Evolutionary conservation across 495 filamentous ascomycete species (phyloP), one percentile per base, ranked within the genome.

Genomic region (Platismatia glauca): DNA sequence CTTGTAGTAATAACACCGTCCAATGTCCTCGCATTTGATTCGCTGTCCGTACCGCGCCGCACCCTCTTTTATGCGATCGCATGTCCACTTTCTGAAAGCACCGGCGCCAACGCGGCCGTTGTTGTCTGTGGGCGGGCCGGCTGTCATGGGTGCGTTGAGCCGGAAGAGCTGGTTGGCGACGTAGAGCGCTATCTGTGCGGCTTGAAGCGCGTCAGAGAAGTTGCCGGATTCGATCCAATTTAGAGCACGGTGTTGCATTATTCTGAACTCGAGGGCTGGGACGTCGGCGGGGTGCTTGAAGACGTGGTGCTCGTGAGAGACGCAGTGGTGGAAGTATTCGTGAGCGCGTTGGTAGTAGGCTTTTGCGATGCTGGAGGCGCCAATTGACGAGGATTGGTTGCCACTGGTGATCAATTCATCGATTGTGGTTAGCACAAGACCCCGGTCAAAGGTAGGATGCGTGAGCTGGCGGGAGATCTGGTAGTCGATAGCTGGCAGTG

Each of bases 1-100:
- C 43, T 57, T 62, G 29, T 62, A 62, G 43, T 57, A 62, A 46
- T 62, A 62, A 8, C 50, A 39, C 16, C 52, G 55, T 11, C 60
- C 60, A 4, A 62, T 31, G 39, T 62, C 60, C 50, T 62, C 60
- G 20, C 24, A 7, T 22, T 62, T 62, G 38, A 62, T 62, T 6
- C 53, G 52, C 43, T 62, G 60, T 20, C 60, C 53, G 43, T 46
- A 37, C 13, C 52, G 52, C 39, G 5, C 60, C 20, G 60, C 60
- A 7, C 37, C 60, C 11, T 57, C 52, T 39, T 62, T 62, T 35
- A 62, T 62, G 4, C 38, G 13, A 2, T 57, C 38, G 33, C 53
- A 62, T 9, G 7, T 62, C 60, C 53, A 57, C 27, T 57, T 34
- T 20, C 60, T 35, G 20, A 48, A 29, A 18, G 60, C 50, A 7